Evolutionary conservation across 257 asterid species (phyloP).

Genomic region (Verbena officinalis): DNA sequence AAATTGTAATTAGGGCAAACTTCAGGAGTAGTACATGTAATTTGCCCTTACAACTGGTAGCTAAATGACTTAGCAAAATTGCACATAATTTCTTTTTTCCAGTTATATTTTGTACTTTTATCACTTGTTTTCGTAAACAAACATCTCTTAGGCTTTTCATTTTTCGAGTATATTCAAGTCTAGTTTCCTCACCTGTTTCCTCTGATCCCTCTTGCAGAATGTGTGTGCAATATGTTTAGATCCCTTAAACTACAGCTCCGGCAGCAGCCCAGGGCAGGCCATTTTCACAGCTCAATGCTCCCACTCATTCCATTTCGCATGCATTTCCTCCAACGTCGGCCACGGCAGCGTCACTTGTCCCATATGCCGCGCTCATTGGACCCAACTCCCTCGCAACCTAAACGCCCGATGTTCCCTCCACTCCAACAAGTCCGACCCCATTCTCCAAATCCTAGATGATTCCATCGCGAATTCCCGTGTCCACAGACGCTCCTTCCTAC

Average conservation of each 20-base stretch:
- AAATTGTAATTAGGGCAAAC: too few species aligned
- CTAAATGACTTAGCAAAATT: too few species aligned
- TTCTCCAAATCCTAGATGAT: conserved; percentile 88
- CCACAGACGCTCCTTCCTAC: conserved; percentile 81
- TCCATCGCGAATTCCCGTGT: conserved; percentile 85
- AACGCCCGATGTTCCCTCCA: conserved; percentile 49
- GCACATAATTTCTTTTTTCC: too few species aligned
- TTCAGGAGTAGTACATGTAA: too few species aligned
- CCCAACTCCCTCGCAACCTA: conserved; percentile 82
- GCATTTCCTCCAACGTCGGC: conserved; percentile 92
- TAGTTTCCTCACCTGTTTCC: conserved; percentile 17
- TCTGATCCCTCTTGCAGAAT: conserved; percentile 47
- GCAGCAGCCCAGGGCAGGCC: conserved; percentile 76
- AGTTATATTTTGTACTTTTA: neutral
- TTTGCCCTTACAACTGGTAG: too few species aligned
- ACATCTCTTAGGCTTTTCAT: too few species aligned
- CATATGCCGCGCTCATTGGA: conserved; percentile 92
- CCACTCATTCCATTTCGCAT: conserved; percentile 85
- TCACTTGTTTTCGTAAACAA: too few species aligned
- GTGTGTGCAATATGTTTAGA: conserved; percentile 87
- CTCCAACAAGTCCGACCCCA: conserved; percentile 61
- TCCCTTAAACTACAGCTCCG: conserved; percentile 64
- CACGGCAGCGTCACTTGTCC: conserved; percentile 95
- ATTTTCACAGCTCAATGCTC: conserved; percentile 94
- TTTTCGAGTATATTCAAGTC: neutral